Conservation (phyloP, 345 rosid species). For the Sisymbrium irio region DNA sequence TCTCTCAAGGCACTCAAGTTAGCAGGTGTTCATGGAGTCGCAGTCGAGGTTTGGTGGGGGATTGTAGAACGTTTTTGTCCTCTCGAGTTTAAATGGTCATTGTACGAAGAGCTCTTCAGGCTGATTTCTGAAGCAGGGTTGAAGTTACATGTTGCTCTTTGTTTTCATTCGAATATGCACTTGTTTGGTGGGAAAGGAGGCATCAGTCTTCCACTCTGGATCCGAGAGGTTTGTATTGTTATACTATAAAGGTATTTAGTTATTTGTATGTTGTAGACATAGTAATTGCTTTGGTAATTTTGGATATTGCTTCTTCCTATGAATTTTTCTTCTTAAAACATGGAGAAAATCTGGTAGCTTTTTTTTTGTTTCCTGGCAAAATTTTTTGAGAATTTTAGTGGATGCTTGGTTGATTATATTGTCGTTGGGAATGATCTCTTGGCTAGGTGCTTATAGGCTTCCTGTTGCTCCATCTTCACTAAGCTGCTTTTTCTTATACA, state of each 20-base stretch:
- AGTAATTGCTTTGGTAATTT: constrained; percentile 6
- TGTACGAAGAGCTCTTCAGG: constrained; percentile 61
- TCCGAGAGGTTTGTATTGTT: constrained; percentile 49
- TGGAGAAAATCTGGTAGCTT: constrained; percentile 8
- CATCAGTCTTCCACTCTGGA: constrained; percentile 65
- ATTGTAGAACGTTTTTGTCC: constrained; percentile 62
- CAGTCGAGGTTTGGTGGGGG: constrained; percentile 77
- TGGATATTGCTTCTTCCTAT: constrained; percentile 10
- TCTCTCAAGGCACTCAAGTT: constrained; percentile 73
- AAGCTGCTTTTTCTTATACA: background rate
- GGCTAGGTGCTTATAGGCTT: background rate
- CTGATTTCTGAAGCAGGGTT: constrained; percentile 52
- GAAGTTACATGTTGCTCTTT: constrained; percentile 59
- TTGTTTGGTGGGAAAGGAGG: constrained; percentile 46
- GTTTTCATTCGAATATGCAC: constrained; percentile 57
- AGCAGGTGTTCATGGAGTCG: constrained; percentile 73
- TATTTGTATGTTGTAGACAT: constrained; percentile 7
- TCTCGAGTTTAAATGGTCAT: constrained; percentile 55
- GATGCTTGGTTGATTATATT: background rate
- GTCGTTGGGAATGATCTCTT: background rate
- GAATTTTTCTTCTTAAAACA: background rate
- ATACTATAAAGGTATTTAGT: constrained; percentile 23
- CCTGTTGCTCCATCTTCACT: background rate
- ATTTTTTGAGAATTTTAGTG: background rate
- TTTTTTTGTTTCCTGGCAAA: background rate